phyloP scores from a whole-genome alignment of 768 basidiomycete species.

The Russula sp. region DNA sequence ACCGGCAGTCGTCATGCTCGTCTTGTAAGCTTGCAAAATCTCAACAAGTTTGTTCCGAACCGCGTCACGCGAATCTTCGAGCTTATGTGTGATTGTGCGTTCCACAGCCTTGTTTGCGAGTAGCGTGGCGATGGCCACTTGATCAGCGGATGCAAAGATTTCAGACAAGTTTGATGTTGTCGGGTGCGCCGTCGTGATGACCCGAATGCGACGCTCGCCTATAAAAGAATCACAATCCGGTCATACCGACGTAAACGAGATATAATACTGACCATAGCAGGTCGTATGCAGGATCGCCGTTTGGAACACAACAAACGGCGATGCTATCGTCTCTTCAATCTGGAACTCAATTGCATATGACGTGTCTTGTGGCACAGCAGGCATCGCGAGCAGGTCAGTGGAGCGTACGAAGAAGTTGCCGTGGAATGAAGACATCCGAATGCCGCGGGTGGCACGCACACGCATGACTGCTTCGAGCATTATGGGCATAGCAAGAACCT shows the following conservation, averaged over 20 bases:
- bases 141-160: conserved; percentile 86
- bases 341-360: conserved; percentile 56
- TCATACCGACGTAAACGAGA: neutral
- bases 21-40: conserved; percentile 85
- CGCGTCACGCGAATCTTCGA: conserved; percentile 89
- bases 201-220: conserved; percentile 81
- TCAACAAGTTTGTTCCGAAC: conserved; percentile 81
- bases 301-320: conserved; percentile 52
- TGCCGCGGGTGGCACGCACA: conserved; percentile 79
- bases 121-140: conserved; percentile 78
- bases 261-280: conserved; percentile 40
- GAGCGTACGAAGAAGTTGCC: conserved; percentile 62
- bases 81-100: conserved; percentile 74
- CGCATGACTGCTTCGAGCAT: conserved; percentile 98
- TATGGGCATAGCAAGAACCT: conserved; percentile 88
- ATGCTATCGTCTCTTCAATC: conserved; percentile 51
- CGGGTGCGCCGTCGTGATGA: conserved; percentile 83
- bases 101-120: conserved; percentile 94
- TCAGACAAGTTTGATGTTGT: conserved; percentile 87
- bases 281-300: conserved; percentile 56
- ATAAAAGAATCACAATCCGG: neutral
- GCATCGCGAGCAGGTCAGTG: conserved; percentile 54
- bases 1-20: conserved; percentile 92
- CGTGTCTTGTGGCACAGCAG: conserved; percentile 54
- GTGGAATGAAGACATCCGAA: conserved; percentile 57